phyloP scores from a whole-genome alignment of 2,329 filamentous ascomycete genomes.

The Paraphoma sp. region DNA sequence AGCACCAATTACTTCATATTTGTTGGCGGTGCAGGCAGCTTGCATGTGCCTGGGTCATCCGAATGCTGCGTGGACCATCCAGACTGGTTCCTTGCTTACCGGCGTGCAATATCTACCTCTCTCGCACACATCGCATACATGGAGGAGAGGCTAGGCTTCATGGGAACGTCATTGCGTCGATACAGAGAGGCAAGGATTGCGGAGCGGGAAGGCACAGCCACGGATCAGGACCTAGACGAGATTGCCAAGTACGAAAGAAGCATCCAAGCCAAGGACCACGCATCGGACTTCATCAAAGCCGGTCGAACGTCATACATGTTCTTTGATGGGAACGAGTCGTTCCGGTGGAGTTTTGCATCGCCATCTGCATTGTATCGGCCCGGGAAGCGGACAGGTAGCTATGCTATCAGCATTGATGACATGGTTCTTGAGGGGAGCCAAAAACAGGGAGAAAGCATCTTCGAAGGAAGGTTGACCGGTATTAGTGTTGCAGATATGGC shows the following conservation, averaged over 20 bases:
- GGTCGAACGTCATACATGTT: conserved; percentile 46
- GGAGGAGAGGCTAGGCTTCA: conserved; percentile 42
- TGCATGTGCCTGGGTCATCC: conserved; percentile 32
- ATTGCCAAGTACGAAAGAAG: conserved; percentile 33
- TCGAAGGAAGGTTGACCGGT: conserved; percentile 40
- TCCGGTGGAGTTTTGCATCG: conserved; percentile 44
- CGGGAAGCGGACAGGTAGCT: conserved; percentile 40
- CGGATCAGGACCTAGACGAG: conserved; percentile 14
- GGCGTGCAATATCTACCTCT: conserved; percentile 42
- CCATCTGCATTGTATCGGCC: conserved; percentile 44
- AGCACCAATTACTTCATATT: conserved; percentile 41
- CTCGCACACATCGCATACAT: conserved; percentile 44
- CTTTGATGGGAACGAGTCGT: conserved; percentile 42
- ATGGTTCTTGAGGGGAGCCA: conserved; percentile 36
- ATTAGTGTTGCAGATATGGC: conserved; percentile 45
- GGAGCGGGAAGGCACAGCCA: conserved; percentile 16
- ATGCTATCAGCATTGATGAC: conserved; percentile 41
- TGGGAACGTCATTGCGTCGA: conserved; percentile 31
- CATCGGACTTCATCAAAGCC: conserved; percentile 41
- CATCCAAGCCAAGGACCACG: conserved; percentile 30
- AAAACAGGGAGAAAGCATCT: conserved; percentile 26
- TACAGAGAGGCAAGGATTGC: conserved; percentile 38
- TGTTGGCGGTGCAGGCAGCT: conserved; percentile 43
- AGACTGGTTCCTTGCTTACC: conserved; percentile 44
- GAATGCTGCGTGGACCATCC: conserved; percentile 39